Evolutionary conservation across 768 basidiomycete genomes (phyloP).

Genomic region (Auriscalpium vulgare): DNA sequence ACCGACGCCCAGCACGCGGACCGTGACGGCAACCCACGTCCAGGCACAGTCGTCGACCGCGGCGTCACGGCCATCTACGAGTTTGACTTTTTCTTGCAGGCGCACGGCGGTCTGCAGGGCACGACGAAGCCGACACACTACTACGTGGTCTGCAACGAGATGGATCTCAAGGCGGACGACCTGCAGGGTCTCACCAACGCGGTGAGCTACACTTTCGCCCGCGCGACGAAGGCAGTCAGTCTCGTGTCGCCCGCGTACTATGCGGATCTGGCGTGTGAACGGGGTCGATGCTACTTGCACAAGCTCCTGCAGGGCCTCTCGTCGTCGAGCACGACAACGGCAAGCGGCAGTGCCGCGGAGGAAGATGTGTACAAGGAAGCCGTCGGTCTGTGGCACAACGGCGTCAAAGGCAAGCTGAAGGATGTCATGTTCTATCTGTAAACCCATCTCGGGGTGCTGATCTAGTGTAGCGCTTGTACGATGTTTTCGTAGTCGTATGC

Average conservation of each 20-base stretch:
- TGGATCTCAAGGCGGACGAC: slow-evolving; percentile 37
- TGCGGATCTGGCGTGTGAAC: slow-evolving; percentile 44
- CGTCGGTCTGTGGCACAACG: slow-evolving; percentile 42
- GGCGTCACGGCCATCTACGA: slow-evolving; percentile 48
- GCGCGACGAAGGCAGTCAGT: slow-evolving; percentile 48
- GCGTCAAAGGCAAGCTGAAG: slow-evolving; percentile 47
- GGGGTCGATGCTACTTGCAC: slow-evolving; percentile 45
- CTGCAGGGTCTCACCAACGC: slow-evolving; percentile 49
- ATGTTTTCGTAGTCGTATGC: too few species aligned
- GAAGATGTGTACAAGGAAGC: slow-evolving; percentile 51
- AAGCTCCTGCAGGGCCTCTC: slow-evolving; percentile 38
- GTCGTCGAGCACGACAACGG: slow-evolving; percentile 23
- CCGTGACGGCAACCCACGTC: slow-evolving; percentile 40
- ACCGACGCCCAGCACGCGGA: slow-evolving; percentile 35
- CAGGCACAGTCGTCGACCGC: slow-evolving; percentile 48
- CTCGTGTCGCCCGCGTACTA: slow-evolving; percentile 38
- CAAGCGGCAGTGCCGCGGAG: slow-evolving; percentile 33
- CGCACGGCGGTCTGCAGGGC: slow-evolving; percentile 38
- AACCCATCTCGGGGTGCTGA: not conserved
- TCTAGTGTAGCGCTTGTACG: too few species aligned
- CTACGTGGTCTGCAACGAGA: slow-evolving; percentile 49
- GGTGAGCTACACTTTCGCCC: slow-evolving; percentile 48
- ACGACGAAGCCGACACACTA: slow-evolving; percentile 49
- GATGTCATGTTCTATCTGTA: slow-evolving; percentile 77
- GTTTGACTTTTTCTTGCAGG: slow-evolving; percentile 50